Evolutionary conservation across 2,329 filamentous ascomycete species (phyloP).

Genomic region (Xylogone sp.): DNA sequence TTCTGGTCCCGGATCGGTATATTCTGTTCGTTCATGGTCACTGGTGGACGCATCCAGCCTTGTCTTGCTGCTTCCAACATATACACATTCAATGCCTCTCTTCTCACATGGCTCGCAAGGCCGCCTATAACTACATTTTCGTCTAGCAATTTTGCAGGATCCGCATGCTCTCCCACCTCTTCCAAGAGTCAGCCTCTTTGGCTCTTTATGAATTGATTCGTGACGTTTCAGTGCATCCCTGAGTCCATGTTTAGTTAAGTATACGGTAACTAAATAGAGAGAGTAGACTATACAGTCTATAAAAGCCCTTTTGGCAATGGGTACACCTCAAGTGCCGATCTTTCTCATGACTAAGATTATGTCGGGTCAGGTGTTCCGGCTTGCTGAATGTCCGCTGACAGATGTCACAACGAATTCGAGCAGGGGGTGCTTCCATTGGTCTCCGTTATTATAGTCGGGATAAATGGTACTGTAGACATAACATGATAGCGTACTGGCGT

Average conservation of each 20-base stretch:
- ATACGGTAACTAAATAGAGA: background rate
- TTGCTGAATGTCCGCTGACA: slow-evolving; percentile 19
- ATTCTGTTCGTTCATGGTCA: no score
- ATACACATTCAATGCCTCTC: slow-evolving; percentile 14
- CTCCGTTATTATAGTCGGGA: no score
- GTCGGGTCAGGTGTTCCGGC: slow-evolving; percentile 19
- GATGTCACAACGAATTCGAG: slow-evolving; percentile 11
- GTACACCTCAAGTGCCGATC: slow-evolving; percentile 17
- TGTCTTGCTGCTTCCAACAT: no score
- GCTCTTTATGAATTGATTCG: slow-evolving; percentile 18
- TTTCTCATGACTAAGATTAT: slow-evolving; percentile 17
- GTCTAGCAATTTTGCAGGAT: slow-evolving; percentile 15
- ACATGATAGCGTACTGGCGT: no score
- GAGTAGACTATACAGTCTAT: slow-evolving; percentile 14
- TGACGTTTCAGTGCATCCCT: slow-evolving; percentile 22
- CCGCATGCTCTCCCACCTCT: slow-evolving; percentile 18
- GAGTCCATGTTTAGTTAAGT: background rate
- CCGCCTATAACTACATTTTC: slow-evolving; percentile 17
- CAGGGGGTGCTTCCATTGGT: no score
- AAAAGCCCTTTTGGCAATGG: slow-evolving; percentile 19
- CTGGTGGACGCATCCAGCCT: no score
- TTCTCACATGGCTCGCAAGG: slow-evolving; percentile 16
- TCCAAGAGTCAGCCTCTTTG: slow-evolving; percentile 14
- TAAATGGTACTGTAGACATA: no score
- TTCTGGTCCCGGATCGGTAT: no score